phyloP scores from a whole-genome alignment of 306 rosid genomes.

The Heteromeles arbutifolia region DNA sequence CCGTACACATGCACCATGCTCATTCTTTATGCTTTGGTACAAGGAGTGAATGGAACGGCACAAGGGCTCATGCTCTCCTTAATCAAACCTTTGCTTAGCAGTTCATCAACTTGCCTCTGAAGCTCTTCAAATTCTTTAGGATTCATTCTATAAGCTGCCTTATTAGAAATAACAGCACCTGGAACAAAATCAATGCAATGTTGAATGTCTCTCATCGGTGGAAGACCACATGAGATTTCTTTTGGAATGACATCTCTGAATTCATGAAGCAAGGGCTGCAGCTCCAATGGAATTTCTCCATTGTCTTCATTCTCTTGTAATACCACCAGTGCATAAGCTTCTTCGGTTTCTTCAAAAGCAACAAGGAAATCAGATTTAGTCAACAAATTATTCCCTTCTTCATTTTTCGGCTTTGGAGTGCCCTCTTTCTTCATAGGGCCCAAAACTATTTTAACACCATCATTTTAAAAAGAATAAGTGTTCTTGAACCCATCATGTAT shows the following conservation, averaged over 20 bases:
- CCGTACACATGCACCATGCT: background rate
- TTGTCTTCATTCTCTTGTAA: background rate
- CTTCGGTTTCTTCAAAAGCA: background rate
- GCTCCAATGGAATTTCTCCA: fast-evolving
- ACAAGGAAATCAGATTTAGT: background rate
- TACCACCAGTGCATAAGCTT: background rate
- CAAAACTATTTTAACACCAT: background rate
- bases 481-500: background rate
- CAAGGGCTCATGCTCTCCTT: background rate
- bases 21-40: background rate
- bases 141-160: background rate
- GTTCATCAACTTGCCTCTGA: background rate
- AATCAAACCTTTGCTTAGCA: background rate
- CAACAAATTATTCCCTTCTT: background rate
- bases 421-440: background rate
- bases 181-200: background rate
- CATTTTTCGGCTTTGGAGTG: background rate
- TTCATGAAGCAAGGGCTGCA: background rate
- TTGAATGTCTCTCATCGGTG: background rate
- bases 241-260: background rate
- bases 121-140: background rate
- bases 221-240: background rate
- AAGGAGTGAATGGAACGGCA: background rate
- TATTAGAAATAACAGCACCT: background rate
- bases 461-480: background rate